These are phyloP conservation scores for Ceratopteris richardii DNA, from an alignment of 75 land plant genomes.

Conservation along the genomic window DNA sequence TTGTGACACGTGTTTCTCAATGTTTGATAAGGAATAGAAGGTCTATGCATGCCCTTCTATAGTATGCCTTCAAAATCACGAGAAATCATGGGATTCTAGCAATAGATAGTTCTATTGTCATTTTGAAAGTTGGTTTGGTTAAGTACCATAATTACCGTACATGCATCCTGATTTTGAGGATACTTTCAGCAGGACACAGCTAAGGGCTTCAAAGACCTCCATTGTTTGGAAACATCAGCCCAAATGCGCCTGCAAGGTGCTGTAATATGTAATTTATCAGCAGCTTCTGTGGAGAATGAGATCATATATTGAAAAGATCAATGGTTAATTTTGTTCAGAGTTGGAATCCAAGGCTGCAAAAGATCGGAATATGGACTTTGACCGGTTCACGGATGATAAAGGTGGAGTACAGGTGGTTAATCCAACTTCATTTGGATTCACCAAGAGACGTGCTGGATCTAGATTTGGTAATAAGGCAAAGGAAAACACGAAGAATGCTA, in stretches of 20 bases:
- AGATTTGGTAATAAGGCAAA: conserved; percentile 2
- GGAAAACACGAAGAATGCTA: conserved; percentile 3
- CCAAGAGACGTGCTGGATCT: not conserved
- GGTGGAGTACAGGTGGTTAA: not conserved
- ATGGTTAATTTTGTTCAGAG: not conserved
- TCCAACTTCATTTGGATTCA: conserved; percentile 5
- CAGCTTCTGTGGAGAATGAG: not conserved
- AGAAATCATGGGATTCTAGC: too few relatives aligned
- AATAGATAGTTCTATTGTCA: too few relatives aligned
- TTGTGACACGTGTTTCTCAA: too few relatives aligned
- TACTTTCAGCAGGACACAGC: conserved; percentile 2
- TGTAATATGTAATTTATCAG: not conserved
- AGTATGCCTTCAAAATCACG: too few relatives aligned
- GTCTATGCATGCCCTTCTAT: too few relatives aligned
- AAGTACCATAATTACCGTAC: too few relatives aligned
- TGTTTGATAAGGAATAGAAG: too few relatives aligned
- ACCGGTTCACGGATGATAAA: not conserved
- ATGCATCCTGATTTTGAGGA: too few relatives aligned
- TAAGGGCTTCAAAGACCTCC: not conserved
- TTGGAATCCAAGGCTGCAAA: not conserved
- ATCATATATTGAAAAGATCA: not conserved
- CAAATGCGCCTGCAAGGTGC: not conserved
- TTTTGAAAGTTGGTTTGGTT: not conserved
- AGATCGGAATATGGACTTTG: conserved; percentile 1
- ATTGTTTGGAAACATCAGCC: not conserved